Percentiles rank a stretch among this genome's conserved stretches.
phyloP scores from a whole-genome alignment of 1,284 basidiomycete species.

The Cutaneotrichosporon cutaneum region DNA sequence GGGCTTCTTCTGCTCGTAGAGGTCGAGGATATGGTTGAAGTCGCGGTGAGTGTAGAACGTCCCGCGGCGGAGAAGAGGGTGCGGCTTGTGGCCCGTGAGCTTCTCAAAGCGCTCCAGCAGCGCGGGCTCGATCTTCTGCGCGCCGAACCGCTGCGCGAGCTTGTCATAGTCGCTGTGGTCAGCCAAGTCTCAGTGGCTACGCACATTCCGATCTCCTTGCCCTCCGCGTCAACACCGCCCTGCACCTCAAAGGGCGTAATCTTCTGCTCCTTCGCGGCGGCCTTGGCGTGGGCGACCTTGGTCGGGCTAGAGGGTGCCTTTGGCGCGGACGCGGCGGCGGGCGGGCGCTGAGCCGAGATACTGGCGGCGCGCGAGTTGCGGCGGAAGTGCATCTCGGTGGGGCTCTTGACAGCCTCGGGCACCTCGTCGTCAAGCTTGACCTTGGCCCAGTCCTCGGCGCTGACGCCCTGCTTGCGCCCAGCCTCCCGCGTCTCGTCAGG shows the following conservation, averaged over 20 bases:
- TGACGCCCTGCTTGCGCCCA: constrained; percentile 38
- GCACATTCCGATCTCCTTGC: constrained; percentile 77
- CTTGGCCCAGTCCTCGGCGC: constrained; percentile 51
- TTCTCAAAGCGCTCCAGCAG: constrained; percentile 87
- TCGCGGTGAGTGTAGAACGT: constrained; percentile 99
- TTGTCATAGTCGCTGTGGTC: constrained; percentile 82
- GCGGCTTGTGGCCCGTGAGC: constrained; percentile 86
- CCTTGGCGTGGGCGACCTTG: neutral
- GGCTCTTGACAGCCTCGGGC: constrained; percentile 52
- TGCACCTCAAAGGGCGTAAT: constrained; percentile 99
- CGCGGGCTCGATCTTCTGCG: constrained; percentile 71
- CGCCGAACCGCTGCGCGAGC: constrained; percentile 91
- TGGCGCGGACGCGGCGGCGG: constrained; percentile 26
- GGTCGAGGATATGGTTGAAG: constrained; percentile 87
- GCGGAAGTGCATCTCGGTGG: constrained; percentile 41
- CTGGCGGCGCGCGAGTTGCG: constrained; percentile 25
- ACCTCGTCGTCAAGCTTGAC: constrained; percentile 49
- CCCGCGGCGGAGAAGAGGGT: constrained; percentile 83
- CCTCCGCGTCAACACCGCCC: constrained; percentile 83
- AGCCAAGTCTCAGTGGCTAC: constrained; percentile 13
- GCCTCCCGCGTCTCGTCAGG: constrained; percentile 37
- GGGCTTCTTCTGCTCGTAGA: constrained; percentile 94
- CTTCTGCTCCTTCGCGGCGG: constrained; percentile 64
- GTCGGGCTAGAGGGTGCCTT: constrained; percentile 15
- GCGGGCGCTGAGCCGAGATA: neutral